Conservation (phyloP, 2,329 filamentous ascomycete genomes). For the Neopestalotiopsis sp. region DNA sequence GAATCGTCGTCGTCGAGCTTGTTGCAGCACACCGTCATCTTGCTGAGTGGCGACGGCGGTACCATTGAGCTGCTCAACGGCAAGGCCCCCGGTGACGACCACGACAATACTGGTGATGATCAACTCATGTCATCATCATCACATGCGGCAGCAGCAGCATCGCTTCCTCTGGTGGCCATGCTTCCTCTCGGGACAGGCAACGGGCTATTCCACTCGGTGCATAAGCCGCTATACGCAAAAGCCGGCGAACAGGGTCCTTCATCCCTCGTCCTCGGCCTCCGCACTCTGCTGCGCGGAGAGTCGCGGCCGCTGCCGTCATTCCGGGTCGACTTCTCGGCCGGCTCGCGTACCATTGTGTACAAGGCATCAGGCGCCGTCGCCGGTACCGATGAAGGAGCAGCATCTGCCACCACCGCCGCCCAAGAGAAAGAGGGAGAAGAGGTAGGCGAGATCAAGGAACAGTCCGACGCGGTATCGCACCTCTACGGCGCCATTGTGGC, state of each 20-base stretch:
- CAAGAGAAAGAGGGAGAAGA: not conserved
- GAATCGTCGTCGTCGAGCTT: not conserved
- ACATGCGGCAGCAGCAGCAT: not conserved
- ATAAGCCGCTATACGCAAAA: slow-evolving; percentile 59
- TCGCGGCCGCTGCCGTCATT: slow-evolving; percentile 66
- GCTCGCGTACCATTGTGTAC: slow-evolving; percentile 54
- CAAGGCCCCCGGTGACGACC: slow-evolving; percentile 28
- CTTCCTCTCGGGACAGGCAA: slow-evolving; percentile 71
- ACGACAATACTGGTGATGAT: not conserved
- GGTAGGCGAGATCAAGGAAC: slow-evolving; percentile 26
- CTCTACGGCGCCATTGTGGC: slow-evolving; percentile 82
- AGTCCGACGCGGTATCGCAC: slow-evolving; percentile 40
- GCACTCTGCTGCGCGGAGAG: slow-evolving; percentile 64
- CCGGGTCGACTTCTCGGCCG: slow-evolving; percentile 63
- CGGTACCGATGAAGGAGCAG: not conserved
- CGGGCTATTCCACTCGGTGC: slow-evolving; percentile 66
- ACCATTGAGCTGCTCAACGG: slow-evolving; percentile 82
- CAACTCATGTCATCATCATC: no score
- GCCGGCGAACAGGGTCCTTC: slow-evolving; percentile 33
- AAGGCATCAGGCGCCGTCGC: slow-evolving; percentile 15
- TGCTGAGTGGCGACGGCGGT: slow-evolving; percentile 89
- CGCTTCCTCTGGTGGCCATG: slow-evolving; percentile 52
- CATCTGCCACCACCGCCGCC: not conserved
- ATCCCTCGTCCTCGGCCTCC: slow-evolving; percentile 54
- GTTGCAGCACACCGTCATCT: slow-evolving; percentile 64